A percentile compares a stretch with the other conserved stretches of the same genome.
Evolutionary conservation across 805 yeast species (phyloP).

Genomic region (Ascoidea asiatica): DNA sequence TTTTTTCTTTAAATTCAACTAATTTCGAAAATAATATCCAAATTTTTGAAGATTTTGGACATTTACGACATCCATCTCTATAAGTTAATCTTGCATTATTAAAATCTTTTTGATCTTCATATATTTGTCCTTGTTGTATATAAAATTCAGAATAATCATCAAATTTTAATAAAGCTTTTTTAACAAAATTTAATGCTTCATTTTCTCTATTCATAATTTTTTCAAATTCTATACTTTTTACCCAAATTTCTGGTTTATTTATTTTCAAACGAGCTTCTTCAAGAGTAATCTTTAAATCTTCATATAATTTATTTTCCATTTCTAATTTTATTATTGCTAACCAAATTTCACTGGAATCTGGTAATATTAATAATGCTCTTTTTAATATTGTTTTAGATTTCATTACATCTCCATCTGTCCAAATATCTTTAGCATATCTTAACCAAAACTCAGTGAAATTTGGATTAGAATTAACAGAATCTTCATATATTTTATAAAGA

Average conservation of each 20-base stretch:
- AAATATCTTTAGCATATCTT: conserved; percentile 61
- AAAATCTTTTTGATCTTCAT: conserved; percentile 17
- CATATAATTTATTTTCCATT: conserved; percentile 22
- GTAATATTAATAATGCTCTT: conserved; percentile 29
- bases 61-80: conserved; percentile 31
- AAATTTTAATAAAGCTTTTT: conserved; percentile 30
- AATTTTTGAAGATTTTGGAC: conserved; percentile 29
- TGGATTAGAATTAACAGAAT: conserved; percentile 38
- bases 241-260: conserved; percentile 41
- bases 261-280: conserved; percentile 22
- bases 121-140: conserved; percentile 51
- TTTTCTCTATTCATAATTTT: conserved; percentile 24
- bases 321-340: conserved; percentile 62
- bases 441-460: conserved; percentile 37
- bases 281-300: conserved; percentile 23
- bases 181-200: conserved; percentile 25
- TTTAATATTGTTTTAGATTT: conserved; percentile 42
- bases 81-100: conserved; percentile 33
- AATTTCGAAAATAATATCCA: conserved; percentile 42
- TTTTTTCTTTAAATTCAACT: conserved; percentile 28
- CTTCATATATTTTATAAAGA: conserved; percentile 34
- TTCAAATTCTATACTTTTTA: conserved; percentile 40
- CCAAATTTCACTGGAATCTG: conserved; percentile 45
- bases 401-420: conserved; percentile 34
- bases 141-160: conserved; percentile 43